Percentiles rank a stretch among this genome's conserved stretches.
These are phyloP conservation scores for Stemphylium lycopersici DNA, from an alignment of 2,329 filamentous ascomycete genomes.

Conservation along the genomic window DNA sequence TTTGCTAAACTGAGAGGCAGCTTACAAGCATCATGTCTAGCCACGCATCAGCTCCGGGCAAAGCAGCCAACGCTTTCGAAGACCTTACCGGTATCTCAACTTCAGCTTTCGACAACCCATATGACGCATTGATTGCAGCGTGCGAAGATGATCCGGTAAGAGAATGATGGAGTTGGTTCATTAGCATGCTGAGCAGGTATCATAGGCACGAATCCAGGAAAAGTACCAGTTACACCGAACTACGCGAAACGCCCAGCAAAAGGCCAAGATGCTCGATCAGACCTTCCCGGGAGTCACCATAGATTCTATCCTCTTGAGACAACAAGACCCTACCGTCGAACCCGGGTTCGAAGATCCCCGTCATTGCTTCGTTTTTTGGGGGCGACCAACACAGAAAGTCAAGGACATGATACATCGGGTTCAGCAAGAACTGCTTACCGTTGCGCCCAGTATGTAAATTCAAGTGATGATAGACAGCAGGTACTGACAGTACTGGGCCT, in stretches of 20 bases:
- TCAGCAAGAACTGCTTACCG: slow-evolving; percentile 68
- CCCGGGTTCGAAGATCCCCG: slow-evolving; percentile 76
- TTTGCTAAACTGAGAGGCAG: neutral
- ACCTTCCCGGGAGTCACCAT: slow-evolving; percentile 74
- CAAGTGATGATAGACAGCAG: neutral
- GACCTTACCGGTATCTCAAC: slow-evolving; percentile 50
- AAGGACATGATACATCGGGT: slow-evolving; percentile 70
- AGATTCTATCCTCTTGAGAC: slow-evolving; percentile 74
- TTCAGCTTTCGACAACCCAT: slow-evolving; percentile 68
- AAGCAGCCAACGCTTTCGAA: slow-evolving; percentile 38
- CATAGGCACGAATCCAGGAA: slow-evolving; percentile 69
- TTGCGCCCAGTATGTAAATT: slow-evolving; percentile 69
- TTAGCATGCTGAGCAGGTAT: neutral
- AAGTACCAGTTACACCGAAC: slow-evolving; percentile 76
- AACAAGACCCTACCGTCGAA: slow-evolving; percentile 68
- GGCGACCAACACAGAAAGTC: slow-evolving; percentile 76
- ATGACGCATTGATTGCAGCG: slow-evolving; percentile 72
- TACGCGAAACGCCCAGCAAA: slow-evolving; percentile 77
- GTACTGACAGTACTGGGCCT: slow-evolving; percentile 60
- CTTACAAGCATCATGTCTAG: slow-evolving; percentile 19
- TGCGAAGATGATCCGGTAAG: slow-evolving; percentile 72
- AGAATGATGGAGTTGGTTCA: slow-evolving; percentile 1
- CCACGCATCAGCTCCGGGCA: slow-evolving; percentile 16
- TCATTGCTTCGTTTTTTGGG: slow-evolving; percentile 88
- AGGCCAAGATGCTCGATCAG: slow-evolving; percentile 70